phyloP scores from a whole-genome alignment of 768 basidiomycete genomes.

The Podaxis sp. region DNA sequence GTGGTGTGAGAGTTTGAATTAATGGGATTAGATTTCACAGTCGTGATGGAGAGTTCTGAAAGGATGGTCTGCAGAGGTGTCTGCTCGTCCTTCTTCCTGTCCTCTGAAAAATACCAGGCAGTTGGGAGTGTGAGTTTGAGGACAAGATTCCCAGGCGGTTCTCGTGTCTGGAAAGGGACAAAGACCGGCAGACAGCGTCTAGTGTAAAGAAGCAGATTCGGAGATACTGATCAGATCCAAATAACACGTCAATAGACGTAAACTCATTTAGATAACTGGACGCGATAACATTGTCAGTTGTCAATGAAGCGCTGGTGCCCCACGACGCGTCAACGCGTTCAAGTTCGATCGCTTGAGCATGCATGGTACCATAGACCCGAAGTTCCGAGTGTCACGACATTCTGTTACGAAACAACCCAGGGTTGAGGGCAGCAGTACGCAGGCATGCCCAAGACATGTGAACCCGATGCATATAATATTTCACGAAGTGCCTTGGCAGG shows the following conservation, averaged over 20 bases:
- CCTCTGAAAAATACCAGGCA: no score
- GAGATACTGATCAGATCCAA: constrained; percentile 6
- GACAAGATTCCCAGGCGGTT: neutral
- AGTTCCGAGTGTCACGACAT: neutral
- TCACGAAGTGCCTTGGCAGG: neutral
- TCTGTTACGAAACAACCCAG: neutral
- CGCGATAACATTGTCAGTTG: neutral
- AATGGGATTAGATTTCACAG: no score
- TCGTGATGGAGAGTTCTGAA: no score
- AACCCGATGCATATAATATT: neutral
- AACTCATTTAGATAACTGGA: constrained; percentile 3
- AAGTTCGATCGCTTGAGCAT: neutral
- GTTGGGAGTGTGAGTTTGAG: neutral
- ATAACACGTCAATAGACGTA: constrained; percentile 4
- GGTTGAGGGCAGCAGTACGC: neutral
- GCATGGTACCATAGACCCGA: neutral
- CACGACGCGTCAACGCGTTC: neutral
- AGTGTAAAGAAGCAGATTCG: neutral
- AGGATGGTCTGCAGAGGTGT: no score
- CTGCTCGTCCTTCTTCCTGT: no score
- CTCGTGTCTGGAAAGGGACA: neutral
- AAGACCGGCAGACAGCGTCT: neutral
- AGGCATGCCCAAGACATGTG: neutral
- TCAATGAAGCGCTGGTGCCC: neutral
- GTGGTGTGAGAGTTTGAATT: no score